Conservation (phyloP, 1,284 basidiomycete genomes). For the Irpex lacteus region DNA sequence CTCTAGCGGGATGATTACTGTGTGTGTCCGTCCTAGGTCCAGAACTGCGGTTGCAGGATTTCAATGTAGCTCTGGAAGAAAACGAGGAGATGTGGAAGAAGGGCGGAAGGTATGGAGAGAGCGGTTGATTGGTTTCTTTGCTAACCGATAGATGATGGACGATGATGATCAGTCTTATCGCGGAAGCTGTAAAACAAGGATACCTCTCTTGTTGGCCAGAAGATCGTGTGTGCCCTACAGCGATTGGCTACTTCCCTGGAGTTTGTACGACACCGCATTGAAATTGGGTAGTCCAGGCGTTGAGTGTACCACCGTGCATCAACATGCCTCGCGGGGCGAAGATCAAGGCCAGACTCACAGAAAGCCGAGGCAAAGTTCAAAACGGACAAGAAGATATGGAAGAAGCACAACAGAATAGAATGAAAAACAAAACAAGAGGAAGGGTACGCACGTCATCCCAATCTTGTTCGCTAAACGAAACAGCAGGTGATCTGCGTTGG, state of each 20-base stretch:
- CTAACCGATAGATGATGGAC: too few species aligned
- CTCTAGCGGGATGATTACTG: too few species aligned
- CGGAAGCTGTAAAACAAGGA: not conserved
- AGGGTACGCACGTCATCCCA: conserved; percentile 79
- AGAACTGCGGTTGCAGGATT: not conserved
- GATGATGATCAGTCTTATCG: not conserved
- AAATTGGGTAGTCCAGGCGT: too few species aligned
- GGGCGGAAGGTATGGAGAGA: not conserved
- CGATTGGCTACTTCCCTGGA: not conserved
- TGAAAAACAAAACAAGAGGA: conserved; percentile 9
- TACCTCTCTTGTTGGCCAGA: not conserved
- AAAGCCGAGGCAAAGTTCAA: not conserved
- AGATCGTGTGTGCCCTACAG: too few species aligned
- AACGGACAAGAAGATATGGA: not conserved
- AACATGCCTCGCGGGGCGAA: too few species aligned
- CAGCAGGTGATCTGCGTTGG: conserved; percentile 80
- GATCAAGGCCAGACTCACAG: not conserved
- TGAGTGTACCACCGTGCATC: too few species aligned
- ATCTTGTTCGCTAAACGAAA: conserved; percentile 81
- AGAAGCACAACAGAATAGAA: not conserved
- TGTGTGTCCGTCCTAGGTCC: not conserved
- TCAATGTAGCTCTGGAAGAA: not conserved
- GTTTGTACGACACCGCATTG: not conserved
- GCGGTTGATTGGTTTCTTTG: too few species aligned
- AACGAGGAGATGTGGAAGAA: not conserved